phyloP scores from a whole-genome alignment of 208 protist species.

The Porcisia deanei region DNA sequence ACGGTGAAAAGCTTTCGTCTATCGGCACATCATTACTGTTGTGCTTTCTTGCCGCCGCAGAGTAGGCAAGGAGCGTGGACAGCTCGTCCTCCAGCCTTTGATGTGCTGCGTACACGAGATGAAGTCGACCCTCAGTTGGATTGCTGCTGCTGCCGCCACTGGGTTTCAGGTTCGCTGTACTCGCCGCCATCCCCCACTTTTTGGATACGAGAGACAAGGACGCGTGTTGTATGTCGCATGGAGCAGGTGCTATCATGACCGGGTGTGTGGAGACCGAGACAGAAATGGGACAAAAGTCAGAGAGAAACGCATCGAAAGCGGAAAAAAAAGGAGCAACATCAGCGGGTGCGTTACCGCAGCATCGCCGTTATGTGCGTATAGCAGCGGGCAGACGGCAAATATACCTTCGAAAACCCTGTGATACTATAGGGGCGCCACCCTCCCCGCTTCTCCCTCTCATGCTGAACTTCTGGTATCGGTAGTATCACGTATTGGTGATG shows the following conservation, averaged over 20 bases:
- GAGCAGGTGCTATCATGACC: background rate
- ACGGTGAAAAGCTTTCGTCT: slow-evolving; percentile 38
- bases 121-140: slow-evolving; percentile 12
- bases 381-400: background rate
- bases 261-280: background rate
- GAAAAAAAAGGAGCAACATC: background rate
- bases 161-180: background rate
- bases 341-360: background rate
- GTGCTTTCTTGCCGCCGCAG: slow-evolving; percentile 15
- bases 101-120: slow-evolving; percentile 33
- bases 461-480: background rate
- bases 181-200: slow-evolving; percentile 3
- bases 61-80: slow-evolving; percentile 19
- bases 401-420: background rate
- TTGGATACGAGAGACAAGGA: background rate
- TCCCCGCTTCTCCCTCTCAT: background rate
- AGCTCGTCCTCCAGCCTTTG: slow-evolving; percentile 40
- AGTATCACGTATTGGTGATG: background rate
- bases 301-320: no score
- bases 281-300: background rate
- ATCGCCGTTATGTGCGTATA: background rate
- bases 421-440: background rate
- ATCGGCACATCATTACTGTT: background rate
- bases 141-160: slow-evolving; percentile 8
- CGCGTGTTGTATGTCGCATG: background rate